A percentile compares a stretch with the other conserved stretches of the same genome.
These are phyloP conservation scores for Cystobasidium tubakii DNA, from an alignment of 768 basidiomycete genomes.

Conservation along the genomic window DNA sequence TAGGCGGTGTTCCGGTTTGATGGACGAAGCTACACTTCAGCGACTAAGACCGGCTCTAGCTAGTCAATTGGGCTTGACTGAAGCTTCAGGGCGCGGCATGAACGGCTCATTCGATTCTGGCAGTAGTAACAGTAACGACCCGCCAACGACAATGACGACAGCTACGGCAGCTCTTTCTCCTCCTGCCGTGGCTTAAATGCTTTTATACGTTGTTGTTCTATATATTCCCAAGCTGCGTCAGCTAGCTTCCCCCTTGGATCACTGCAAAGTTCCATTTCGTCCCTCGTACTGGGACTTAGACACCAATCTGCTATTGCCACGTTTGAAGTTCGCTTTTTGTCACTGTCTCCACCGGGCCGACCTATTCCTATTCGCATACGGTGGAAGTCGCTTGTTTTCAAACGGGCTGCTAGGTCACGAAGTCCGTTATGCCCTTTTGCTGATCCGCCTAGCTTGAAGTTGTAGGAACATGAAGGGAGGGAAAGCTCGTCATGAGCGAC, in stretches of 20 bases:
- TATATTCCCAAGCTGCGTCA: slow-evolving; percentile 12
- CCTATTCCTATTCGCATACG: slow-evolving; percentile 3
- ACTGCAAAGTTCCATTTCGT: neutral
- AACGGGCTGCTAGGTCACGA: neutral
- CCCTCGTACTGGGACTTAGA: slow-evolving; percentile 2
- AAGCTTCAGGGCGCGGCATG: neutral
- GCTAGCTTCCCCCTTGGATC: neutral
- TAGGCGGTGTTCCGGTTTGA: slow-evolving; percentile 19
- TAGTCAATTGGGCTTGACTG: neutral
- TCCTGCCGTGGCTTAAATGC: neutral
- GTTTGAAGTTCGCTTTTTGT: neutral
- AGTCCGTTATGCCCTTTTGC: slow-evolving; percentile 1
- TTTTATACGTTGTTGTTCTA: slow-evolving; percentile 10
- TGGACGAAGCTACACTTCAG: slow-evolving; percentile 29
- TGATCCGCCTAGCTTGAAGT: neutral
- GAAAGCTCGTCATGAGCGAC: neutral
- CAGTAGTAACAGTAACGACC: neutral
- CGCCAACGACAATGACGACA: neutral
- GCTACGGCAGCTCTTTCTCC: neutral
- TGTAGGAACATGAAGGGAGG: neutral
- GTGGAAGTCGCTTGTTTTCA: neutral
- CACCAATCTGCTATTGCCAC: slow-evolving; percentile 6
- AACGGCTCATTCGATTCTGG: neutral
- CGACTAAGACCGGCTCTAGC: slow-evolving; percentile 11
- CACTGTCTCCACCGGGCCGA: neutral